A percentile compares a stretch with the other conserved stretches of the same genome.
Conservation (phyloP, 164 flowering plant species). For the Hamamelis virginiana region DNA sequence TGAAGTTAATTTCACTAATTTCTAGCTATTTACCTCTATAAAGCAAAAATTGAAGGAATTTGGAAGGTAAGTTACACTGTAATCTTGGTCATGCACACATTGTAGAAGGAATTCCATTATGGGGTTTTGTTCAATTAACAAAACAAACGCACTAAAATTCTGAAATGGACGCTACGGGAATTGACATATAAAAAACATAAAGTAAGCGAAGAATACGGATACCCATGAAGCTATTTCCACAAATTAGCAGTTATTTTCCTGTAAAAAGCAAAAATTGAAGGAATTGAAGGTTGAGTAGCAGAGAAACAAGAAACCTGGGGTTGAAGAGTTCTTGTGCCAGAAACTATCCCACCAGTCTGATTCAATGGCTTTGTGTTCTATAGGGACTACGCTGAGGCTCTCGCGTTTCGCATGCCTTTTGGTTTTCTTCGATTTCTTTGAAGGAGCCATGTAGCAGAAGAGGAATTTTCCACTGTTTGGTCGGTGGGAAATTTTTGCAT, state of each 20-base stretch:
- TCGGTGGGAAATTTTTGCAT: background rate
- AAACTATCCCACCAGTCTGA: conserved; percentile 85
- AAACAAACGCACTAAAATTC: background rate
- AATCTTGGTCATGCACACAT: too few species aligned
- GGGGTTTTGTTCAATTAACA: background rate
- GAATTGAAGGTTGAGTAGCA: background rate
- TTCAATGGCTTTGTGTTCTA: conserved; percentile 54
- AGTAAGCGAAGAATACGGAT: background rate
- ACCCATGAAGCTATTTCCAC: background rate
- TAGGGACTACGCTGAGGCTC: conserved; percentile 27
- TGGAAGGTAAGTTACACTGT: too few species aligned
- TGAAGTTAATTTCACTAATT: too few species aligned
- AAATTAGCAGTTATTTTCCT: background rate
- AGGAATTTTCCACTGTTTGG: conserved; percentile 5
- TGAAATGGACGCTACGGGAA: background rate
- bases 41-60: too few species aligned
- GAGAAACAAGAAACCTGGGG: conserved; percentile 27
- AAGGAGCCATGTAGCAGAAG: conserved; percentile 55
- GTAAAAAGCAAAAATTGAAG: background rate
- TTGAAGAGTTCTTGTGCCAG: conserved; percentile 64
- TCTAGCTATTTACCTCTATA: too few species aligned
- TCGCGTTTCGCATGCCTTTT: conserved; percentile 33
- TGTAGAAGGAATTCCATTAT: too few species aligned
- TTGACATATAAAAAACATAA: background rate
- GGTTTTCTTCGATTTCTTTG: conserved; percentile 57